phyloP scores from a whole-genome alignment of 202 grass and related monocot species.

The Eragrostis tef region DNA sequence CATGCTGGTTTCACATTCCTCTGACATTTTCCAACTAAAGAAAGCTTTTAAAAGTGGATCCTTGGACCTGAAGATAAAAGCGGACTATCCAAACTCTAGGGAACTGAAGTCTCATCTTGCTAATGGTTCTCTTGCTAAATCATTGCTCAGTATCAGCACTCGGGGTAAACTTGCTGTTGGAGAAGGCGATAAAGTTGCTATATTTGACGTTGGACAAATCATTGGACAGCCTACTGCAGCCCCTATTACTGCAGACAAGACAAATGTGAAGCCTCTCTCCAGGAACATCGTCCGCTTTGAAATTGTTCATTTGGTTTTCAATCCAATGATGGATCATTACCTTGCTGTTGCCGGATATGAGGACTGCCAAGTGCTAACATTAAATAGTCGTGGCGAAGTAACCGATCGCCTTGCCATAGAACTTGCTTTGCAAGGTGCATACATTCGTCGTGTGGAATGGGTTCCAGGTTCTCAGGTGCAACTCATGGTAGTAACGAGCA shows the following conservation, averaged over 20 bases:
- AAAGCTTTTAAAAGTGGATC: constrained; percentile 98
- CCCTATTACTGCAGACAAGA: constrained; percentile 91
- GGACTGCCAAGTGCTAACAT: constrained; percentile 92
- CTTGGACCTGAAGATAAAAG: constrained; percentile 90
- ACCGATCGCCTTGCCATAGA: constrained; percentile 94
- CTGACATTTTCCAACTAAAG: constrained; percentile 84
- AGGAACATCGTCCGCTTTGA: constrained; percentile 95
- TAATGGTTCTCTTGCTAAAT: constrained; percentile 84
- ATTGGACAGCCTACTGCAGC: constrained; percentile 86
- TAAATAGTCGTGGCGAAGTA: constrained; percentile 94
- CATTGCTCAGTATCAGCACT: constrained; percentile 71
- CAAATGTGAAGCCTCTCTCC: constrained; percentile 88
- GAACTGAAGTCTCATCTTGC: constrained; percentile 89
- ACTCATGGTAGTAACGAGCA: constrained; percentile 90
- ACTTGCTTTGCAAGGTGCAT: constrained; percentile 92
- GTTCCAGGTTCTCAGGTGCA: constrained; percentile 92
- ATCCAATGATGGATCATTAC: constrained; percentile 80
- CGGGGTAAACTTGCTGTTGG: constrained; percentile 96
- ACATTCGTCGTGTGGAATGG: constrained; percentile 88
- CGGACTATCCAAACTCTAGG: constrained; percentile 89
- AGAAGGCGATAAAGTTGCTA: constrained; percentile 95
- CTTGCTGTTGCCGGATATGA: constrained; percentile 86
- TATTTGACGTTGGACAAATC: constrained; percentile 95
- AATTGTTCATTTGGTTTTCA: constrained; percentile 94
- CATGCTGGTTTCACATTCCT: constrained; percentile 63